Evolutionary conservation across 179 eudicot genomes (phyloP).

Genomic region (Dionaea muscipula): DNA sequence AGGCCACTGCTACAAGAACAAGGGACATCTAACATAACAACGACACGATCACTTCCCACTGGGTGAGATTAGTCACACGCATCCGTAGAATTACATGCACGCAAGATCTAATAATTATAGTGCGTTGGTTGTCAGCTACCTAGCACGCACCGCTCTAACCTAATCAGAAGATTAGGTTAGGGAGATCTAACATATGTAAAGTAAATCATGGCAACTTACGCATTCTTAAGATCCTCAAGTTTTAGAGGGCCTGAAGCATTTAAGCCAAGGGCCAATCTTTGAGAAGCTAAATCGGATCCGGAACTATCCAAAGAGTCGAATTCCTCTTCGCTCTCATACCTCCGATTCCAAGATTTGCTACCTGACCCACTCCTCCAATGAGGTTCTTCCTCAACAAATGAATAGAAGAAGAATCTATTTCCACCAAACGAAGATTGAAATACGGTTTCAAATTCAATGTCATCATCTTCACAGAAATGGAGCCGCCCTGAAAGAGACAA

Average conservation of each 20-base stretch:
- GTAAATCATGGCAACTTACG: constrained; percentile 38
- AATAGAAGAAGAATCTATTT: constrained; percentile 43
- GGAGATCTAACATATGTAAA: background rate
- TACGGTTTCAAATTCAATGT: constrained; percentile 36
- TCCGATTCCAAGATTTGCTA: constrained; percentile 34
- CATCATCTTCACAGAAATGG: constrained; percentile 54
- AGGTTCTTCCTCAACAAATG: constrained; percentile 47
- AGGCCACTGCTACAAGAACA: background rate
- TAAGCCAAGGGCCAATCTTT: constrained; percentile 66
- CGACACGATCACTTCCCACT: no score
- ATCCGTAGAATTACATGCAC: no score
- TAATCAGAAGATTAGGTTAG: no score
- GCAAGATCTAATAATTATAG: no score
- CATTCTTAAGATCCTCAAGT: constrained; percentile 70
- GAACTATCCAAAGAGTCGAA: constrained; percentile 31
- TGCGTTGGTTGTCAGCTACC: no score
- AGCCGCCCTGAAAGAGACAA: constrained; percentile 37
- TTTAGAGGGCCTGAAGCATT: constrained; percentile 69
- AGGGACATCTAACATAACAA: no score
- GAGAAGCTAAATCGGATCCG: constrained; percentile 29
- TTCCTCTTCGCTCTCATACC: constrained; percentile 34
- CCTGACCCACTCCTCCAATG: constrained; percentile 40
- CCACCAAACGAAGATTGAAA: constrained; percentile 56
- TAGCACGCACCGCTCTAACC: no score
- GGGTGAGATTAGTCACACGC: no score